Evolutionary conservation across 306 rosid genomes (phyloP).

Genomic region (Styphnolobium japonicum): DNA sequence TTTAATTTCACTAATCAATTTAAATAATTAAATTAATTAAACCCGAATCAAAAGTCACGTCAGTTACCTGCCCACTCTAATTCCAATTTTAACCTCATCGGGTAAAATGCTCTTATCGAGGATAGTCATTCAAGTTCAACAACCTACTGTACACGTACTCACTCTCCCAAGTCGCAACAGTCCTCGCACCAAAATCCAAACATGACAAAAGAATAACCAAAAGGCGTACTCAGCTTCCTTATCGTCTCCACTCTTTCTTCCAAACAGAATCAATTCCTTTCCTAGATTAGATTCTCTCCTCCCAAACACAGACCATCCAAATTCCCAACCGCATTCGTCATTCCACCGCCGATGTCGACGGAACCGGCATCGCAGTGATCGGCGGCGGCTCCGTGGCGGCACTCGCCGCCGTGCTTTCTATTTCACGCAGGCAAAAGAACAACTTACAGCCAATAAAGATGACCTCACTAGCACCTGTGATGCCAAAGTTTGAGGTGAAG

Average conservation of each 20-base stretch:
- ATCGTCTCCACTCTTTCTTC: slow-evolving; percentile 32
- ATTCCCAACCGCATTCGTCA: slow-evolving; percentile 41
- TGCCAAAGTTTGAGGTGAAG: slow-evolving; percentile 79
- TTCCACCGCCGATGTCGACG: slow-evolving; percentile 61
- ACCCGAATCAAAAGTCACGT: no score
- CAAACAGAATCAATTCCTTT: slow-evolving; percentile 21
- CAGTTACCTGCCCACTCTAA: no score
- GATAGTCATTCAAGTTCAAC: no score
- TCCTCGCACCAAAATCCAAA: no score
- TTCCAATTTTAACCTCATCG: no score
- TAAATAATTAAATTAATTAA: no score
- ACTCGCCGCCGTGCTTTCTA: slow-evolving; percentile 48
- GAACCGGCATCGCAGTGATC: slow-evolving; percentile 64
- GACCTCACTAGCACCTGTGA: slow-evolving; percentile 16
- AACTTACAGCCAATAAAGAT: slow-evolving; percentile 38
- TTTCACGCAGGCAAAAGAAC: slow-evolving; percentile 63
- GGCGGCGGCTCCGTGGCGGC: slow-evolving; percentile 81
- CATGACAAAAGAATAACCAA: no score
- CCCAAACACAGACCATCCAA: slow-evolving; percentile 23
- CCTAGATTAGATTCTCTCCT: slow-evolving; percentile 34
- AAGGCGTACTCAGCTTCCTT: slow-evolving; percentile 50
- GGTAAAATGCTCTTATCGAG: no score
- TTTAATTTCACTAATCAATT: no score
- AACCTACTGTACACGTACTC: no score
- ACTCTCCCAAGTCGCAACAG: no score